These are phyloP conservation scores for Magnusiomyces magnusii DNA, from an alignment of 1,139 yeast genomes.

Conservation along the genomic window DNA sequence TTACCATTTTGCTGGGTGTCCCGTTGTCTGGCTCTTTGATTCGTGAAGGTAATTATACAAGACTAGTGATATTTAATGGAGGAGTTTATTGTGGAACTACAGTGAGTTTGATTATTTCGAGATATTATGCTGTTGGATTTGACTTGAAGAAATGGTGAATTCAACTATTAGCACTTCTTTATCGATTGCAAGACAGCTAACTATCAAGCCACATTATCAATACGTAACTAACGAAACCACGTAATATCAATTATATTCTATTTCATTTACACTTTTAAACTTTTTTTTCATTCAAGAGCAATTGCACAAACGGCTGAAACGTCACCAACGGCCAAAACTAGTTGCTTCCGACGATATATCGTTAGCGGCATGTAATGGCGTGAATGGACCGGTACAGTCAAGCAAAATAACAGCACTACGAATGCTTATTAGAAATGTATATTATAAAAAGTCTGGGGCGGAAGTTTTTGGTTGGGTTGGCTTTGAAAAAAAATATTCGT, in stretches of 20 bases:
- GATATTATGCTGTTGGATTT: conserved; percentile 36
- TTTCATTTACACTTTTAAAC: too few relatives aligned
- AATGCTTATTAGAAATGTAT: too few relatives aligned
- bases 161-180: too few relatives aligned
- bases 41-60: conserved; percentile 31
- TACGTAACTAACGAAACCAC: too few relatives aligned
- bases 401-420: too few relatives aligned
- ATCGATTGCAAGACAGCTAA: neutral
- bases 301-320: neutral
- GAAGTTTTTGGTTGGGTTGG: too few relatives aligned
- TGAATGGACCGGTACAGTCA: neutral
- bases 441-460: too few relatives aligned
- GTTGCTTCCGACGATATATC: neutral
- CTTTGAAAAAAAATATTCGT: too few relatives aligned
- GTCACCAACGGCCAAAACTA: neutral
- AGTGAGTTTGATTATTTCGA: conserved; percentile 29
- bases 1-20: conserved; percentile 41
- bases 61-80: conserved; percentile 37
- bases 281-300: neutral
- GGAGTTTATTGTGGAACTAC: conserved; percentile 32
- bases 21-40: conserved; percentile 48
- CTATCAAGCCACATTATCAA: too few relatives aligned
- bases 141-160: conserved; percentile 18
- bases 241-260: too few relatives aligned
- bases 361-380: neutral